phyloP scores from a whole-genome alignment of 192 early-diverging fungal species.

The Coemansia sp. region DNA sequence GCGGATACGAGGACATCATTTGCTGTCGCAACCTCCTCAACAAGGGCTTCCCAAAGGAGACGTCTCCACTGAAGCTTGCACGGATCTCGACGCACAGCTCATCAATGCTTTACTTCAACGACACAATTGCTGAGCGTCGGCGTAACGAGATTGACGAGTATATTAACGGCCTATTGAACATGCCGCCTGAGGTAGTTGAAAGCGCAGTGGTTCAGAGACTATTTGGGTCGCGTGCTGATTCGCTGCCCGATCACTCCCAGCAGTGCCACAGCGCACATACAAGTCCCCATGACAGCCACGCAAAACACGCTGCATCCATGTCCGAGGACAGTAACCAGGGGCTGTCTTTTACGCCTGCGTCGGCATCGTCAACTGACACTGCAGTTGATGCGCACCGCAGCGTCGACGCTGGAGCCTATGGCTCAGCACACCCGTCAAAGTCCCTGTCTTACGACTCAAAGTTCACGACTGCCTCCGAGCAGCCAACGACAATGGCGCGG shows the following conservation, averaged over 20 bases:
- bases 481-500: background rate
- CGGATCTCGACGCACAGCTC: conserved; percentile 66
- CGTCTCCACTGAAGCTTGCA: conserved; percentile 41
- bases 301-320: conserved; percentile 32
- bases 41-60: conserved; percentile 65
- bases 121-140: conserved; percentile 65
- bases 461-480: conserved; percentile 1
- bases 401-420: conserved; percentile 9
- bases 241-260: conserved; percentile 2
- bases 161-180: conserved; percentile 59
- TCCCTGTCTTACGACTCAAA: conserved; percentile 53
- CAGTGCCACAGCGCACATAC: conserved; percentile 7
- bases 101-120: conserved; percentile 63
- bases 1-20: conserved; percentile 80
- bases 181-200: conserved; percentile 60
- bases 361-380: conserved; percentile 40
- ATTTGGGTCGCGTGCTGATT: conserved; percentile 42
- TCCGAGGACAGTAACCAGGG: conserved; percentile 35
- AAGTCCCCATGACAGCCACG: conserved; percentile 1
- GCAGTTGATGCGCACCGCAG: conserved; percentile 26
- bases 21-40: conserved; percentile 70
- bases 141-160: conserved; percentile 66
- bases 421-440: conserved; percentile 12
- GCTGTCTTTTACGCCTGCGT: conserved; percentile 30
- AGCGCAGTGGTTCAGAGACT: conserved; percentile 39